Conservation (phyloP, 1,284 basidiomycete species). For the Butyriboletus regius region DNA sequence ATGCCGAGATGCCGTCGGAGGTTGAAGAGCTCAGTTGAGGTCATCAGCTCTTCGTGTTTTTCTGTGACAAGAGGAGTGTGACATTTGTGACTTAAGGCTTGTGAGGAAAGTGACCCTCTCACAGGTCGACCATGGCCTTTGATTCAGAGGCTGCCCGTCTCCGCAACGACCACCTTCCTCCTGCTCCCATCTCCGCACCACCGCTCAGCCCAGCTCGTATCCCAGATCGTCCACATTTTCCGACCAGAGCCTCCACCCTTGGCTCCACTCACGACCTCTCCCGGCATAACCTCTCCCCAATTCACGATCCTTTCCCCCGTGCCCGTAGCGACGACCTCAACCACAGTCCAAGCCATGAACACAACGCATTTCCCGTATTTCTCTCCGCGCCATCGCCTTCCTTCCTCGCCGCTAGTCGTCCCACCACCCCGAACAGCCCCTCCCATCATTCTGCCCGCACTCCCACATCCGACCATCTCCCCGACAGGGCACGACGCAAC, state of each 20-base stretch:
- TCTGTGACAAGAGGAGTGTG: background rate
- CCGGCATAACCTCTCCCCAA: slow-evolving; percentile 41
- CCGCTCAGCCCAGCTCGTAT: slow-evolving; percentile 34
- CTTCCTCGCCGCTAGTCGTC: slow-evolving; percentile 46
- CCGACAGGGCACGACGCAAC: slow-evolving; percentile 38
- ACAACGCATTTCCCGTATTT: slow-evolving; percentile 18
- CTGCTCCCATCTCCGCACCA: slow-evolving; percentile 32
- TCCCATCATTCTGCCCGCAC: slow-evolving; percentile 41
- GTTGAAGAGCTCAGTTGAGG: background rate
- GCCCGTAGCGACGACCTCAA: slow-evolving; percentile 67
- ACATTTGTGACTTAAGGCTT: background rate
- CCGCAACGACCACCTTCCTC: slow-evolving; percentile 24
- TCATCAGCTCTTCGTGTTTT: too few species aligned
- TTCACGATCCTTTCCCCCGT: slow-evolving; percentile 33
- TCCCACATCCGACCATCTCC: slow-evolving; percentile 47
- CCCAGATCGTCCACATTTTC: slow-evolving; percentile 47
- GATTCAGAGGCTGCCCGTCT: slow-evolving; percentile 26
- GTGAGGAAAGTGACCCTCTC: background rate
- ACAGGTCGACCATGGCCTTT: slow-evolving; percentile 21
- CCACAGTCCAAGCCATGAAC: slow-evolving; percentile 37
- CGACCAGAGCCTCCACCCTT: slow-evolving; percentile 56
- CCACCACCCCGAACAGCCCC: slow-evolving; percentile 46
- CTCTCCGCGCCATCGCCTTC: slow-evolving; percentile 44
- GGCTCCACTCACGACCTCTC: slow-evolving; percentile 48
- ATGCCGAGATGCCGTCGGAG: slow-evolving; percentile 21